These are phyloP conservation scores for Calocera cornea DNA, from an alignment of 768 basidiomycete genomes.

Conservation along the genomic window DNA sequence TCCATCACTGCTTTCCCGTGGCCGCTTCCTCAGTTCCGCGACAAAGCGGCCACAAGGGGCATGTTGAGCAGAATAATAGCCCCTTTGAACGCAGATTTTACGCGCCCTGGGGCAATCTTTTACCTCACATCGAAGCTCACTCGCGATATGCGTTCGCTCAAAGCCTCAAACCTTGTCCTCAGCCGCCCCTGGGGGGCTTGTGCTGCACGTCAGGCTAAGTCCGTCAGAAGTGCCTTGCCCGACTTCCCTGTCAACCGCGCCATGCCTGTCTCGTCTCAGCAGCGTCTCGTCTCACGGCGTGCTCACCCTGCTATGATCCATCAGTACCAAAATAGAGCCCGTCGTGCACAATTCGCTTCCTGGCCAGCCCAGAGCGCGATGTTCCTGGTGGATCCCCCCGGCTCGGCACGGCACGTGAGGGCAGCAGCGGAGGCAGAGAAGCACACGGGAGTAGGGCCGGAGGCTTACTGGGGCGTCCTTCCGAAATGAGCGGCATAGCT, in stretches of 20 bases:
- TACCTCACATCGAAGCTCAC: too few species aligned
- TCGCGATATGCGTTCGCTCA: too few species aligned
- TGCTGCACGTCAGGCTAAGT: background rate
- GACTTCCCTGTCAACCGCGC: background rate
- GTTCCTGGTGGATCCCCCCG: background rate
- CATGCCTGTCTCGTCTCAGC: background rate
- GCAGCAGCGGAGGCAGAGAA: background rate
- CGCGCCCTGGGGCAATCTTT: too few species aligned
- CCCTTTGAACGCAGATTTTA: too few species aligned
- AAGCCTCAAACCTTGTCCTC: background rate
- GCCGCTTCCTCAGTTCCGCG: too few species aligned
- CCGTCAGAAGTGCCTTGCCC: background rate
- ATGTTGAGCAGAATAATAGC: too few species aligned
- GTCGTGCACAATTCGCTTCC: background rate
- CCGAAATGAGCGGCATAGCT: background rate
- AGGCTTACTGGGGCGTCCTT: background rate
- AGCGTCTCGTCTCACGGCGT: background rate
- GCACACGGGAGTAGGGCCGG: background rate
- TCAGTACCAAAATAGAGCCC: background rate
- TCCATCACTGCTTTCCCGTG: too few species aligned
- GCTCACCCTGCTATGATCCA: background rate
- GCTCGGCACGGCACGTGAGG: background rate
- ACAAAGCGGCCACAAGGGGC: too few species aligned
- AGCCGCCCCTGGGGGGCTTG: too few species aligned
- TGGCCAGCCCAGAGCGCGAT: background rate